These are phyloP conservation scores for Trichoderma polysporum DNA, from an alignment of 2,329 filamentous ascomycete genomes.

Conservation along the genomic window DNA sequence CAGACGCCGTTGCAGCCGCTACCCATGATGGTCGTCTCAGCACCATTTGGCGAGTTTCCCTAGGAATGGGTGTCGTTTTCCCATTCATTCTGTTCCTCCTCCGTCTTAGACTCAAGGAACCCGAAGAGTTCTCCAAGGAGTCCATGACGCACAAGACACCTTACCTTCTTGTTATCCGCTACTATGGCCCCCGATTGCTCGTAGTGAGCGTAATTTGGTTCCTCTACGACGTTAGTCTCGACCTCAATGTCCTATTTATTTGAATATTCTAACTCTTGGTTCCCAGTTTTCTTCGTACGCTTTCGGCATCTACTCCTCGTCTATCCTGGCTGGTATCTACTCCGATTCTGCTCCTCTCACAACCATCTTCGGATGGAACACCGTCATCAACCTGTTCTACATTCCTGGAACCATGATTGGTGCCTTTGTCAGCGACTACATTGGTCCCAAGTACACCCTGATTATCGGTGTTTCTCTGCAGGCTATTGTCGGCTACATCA, in stretches of 20 bases:
- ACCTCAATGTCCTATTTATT: not conserved
- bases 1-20: slow-evolving; percentile 54
- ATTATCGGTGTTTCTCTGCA: slow-evolving; percentile 70
- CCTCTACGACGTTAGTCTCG: slow-evolving; percentile 65
- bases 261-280: not conserved
- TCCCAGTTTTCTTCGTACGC: slow-evolving; percentile 72
- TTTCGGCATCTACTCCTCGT: slow-evolving; percentile 80
- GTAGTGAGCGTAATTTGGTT: slow-evolving; percentile 79
- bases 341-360: slow-evolving; percentile 63
- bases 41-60: slow-evolving; percentile 77
- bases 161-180: slow-evolving; percentile 56
- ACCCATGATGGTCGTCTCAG: slow-evolving; percentile 62
- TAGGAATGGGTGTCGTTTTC: slow-evolving; percentile 78
- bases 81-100: slow-evolving; percentile 69
- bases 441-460: slow-evolving; percentile 76
- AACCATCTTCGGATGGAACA: slow-evolving; percentile 83
- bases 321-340: slow-evolving; percentile 68
- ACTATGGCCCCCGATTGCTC: slow-evolving; percentile 71
- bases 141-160: slow-evolving; percentile 64
- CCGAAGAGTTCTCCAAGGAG: slow-evolving; percentile 71
- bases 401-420: slow-evolving; percentile 79
- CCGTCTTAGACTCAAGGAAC: slow-evolving; percentile 72
- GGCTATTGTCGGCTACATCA: slow-evolving; percentile 79
- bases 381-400: slow-evolving; percentile 85
- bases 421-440: slow-evolving; percentile 71